Conservation (phyloP, 2,329 filamentous ascomycete species). For the Botryotinia globosa region DNA sequence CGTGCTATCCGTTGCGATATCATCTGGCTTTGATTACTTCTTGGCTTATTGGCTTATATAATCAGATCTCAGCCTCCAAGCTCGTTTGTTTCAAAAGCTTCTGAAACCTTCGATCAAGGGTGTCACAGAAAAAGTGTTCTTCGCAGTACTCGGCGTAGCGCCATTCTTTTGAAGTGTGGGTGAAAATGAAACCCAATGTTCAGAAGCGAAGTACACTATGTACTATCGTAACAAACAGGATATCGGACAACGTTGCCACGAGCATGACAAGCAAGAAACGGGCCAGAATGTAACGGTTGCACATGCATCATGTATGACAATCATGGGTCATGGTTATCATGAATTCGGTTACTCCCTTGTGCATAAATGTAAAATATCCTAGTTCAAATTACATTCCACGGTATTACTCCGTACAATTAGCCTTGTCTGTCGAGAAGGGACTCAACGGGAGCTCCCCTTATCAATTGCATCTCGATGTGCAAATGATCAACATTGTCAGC, state of each 20-base stretch:
- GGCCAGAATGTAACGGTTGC: slow-evolving; percentile 10
- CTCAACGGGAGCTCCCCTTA: not conserved
- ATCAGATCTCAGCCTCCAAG: slow-evolving; percentile 8
- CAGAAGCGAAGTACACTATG: not conserved
- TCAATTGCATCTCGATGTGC: not conserved
- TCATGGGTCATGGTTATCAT: not conserved
- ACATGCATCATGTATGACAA: slow-evolving; percentile 13
- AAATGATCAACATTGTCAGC: slow-evolving; percentile 1
- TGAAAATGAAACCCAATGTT: slow-evolving; percentile 3
- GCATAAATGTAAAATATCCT: not conserved
- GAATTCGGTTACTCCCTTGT: slow-evolving; percentile 7
- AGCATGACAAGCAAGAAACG: slow-evolving; percentile 13
- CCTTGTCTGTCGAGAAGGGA: not conserved
- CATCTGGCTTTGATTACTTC: not conserved
- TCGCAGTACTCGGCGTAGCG: slow-evolving; percentile 6
- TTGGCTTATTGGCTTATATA: not conserved
- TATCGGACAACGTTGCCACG: slow-evolving; percentile 18
- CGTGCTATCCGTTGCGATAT: not conserved
- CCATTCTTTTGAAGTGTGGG: not conserved
- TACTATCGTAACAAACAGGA: not conserved
- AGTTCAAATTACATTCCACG: not conserved
- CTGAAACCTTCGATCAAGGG: slow-evolving; percentile 16
- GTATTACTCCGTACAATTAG: not conserved
- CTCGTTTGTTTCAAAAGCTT: slow-evolving; percentile 20
- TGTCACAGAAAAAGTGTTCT: not conserved